Conservation (phyloP, 108 stramenopile species). For the Thalassiosira profunda region DNA sequence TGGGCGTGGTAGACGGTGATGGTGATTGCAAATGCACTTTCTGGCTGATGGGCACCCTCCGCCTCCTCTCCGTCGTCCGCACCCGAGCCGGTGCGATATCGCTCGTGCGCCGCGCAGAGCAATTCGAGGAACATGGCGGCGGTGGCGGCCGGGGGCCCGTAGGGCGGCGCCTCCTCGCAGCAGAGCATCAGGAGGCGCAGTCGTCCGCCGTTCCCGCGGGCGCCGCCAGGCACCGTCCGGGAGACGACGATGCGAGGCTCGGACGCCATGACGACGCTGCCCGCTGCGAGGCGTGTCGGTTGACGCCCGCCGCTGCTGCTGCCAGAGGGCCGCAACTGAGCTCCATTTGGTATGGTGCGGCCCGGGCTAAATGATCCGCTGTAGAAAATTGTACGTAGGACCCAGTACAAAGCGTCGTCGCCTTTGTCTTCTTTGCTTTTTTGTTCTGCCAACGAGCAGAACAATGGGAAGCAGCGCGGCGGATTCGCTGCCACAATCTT, state of each 20-base stretch:
- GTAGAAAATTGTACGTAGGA: no score
- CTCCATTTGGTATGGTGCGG: no score
- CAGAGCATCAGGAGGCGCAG: conserved; percentile 57
- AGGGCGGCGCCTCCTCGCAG: conserved; percentile 76
- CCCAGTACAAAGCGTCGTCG: no score
- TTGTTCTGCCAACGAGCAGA: no score
- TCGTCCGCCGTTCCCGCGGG: not conserved
- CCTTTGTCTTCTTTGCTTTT: no score
- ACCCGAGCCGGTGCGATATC: not conserved
- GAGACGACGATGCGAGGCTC: not conserved
- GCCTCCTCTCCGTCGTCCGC: not conserved
- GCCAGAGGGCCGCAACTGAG: no score
- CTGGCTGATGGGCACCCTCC: not conserved
- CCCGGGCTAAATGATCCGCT: no score
- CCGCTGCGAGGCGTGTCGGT: no score
- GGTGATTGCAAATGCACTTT: conserved; percentile 10
- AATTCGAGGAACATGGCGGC: conserved; percentile 74
- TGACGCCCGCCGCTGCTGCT: no score
- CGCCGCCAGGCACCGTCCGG: not conserved
- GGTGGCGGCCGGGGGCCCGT: conserved; percentile 74
- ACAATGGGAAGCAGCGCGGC: no score
- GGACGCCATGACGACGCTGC: not conserved
- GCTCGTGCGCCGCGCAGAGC: conserved; percentile 26
- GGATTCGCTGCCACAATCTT: no score
- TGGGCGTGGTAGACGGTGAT: conserved; percentile 63